Evolutionary conservation across 352 stramenopile species (phyloP).

Genomic region (Phytophthora pinifolia): DNA sequence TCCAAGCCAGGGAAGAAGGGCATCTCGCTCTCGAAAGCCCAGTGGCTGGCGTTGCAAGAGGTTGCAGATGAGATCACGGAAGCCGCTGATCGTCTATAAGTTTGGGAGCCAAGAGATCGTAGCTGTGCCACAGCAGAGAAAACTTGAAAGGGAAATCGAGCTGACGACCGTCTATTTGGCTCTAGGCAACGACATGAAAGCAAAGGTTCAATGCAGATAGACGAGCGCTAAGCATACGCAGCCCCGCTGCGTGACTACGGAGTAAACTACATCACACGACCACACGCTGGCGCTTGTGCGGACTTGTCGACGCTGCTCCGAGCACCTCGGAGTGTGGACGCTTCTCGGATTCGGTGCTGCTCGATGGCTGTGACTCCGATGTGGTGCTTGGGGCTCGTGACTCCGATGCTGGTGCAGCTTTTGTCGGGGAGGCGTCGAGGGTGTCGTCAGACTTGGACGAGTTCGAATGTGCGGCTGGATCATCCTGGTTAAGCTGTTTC

Average conservation of each 20-base stretch:
- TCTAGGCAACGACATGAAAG: conserved; percentile 28
- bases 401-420: conserved; percentile 11
- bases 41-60: conserved; percentile 52
- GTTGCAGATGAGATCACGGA: conserved; percentile 34
- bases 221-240: conserved; percentile 30
- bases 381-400: conserved; percentile 20
- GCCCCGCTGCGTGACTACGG: conserved; percentile 23
- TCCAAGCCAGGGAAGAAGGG: conserved; percentile 77
- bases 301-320: conserved; percentile 31
- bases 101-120: neutral
- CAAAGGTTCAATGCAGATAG: conserved; percentile 13
- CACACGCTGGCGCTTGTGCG: conserved; percentile 46
- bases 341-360: conserved; percentile 30
- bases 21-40: conserved; percentile 71
- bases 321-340: conserved; percentile 28
- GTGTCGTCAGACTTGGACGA: conserved; percentile 21
- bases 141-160: no score
- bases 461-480: conserved; percentile 4
- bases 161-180: conserved; percentile 25
- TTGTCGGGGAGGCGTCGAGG: conserved; percentile 26
- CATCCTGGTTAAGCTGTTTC: conserved; percentile 20
- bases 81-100: conserved; percentile 29
- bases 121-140: no score
- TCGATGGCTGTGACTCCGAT: conserved; percentile 26
- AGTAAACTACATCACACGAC: conserved; percentile 35